A percentile compares a stretch with the other conserved stretches of the same genome.
Conservation (phyloP, 306 rosid species). For the Hylodesmum podocarpum region DNA sequence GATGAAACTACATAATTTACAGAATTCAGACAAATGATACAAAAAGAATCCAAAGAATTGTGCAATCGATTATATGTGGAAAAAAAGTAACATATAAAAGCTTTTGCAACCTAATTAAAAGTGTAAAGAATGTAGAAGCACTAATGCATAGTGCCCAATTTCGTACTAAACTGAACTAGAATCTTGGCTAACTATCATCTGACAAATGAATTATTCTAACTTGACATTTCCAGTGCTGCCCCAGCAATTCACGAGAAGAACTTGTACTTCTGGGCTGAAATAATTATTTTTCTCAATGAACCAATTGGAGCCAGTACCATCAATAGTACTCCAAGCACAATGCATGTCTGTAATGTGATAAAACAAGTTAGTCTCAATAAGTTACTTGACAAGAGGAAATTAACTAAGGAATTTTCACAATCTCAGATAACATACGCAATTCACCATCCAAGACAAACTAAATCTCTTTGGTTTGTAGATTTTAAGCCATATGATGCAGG, state of each 20-base stretch:
- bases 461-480: slow-evolving; percentile 66
- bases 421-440: slow-evolving; percentile 55
- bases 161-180: background rate
- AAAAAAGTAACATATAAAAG: background rate
- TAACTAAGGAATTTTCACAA: background rate
- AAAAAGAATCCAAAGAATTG: background rate
- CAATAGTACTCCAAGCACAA: slow-evolving; percentile 58
- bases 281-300: slow-evolving; percentile 55
- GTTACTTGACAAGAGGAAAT: background rate
- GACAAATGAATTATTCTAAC: background rate
- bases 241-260: slow-evolving; percentile 61
- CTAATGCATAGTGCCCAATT: background rate
- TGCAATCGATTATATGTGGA: background rate
- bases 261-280: slow-evolving; percentile 47
- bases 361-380: background rate
- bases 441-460: slow-evolving; percentile 60
- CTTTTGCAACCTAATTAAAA: background rate
- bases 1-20: too few relatives aligned
- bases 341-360: slow-evolving; percentile 50
- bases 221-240: background rate
- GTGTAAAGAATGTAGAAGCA: background rate
- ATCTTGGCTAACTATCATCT: background rate
- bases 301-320: slow-evolving; percentile 84
- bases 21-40: too few relatives aligned
- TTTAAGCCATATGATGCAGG: slow-evolving; percentile 80